Evolutionary conservation across 805 yeast genomes (phyloP).

Genomic region (Zygosaccharomyces pseudorouxii): DNA sequence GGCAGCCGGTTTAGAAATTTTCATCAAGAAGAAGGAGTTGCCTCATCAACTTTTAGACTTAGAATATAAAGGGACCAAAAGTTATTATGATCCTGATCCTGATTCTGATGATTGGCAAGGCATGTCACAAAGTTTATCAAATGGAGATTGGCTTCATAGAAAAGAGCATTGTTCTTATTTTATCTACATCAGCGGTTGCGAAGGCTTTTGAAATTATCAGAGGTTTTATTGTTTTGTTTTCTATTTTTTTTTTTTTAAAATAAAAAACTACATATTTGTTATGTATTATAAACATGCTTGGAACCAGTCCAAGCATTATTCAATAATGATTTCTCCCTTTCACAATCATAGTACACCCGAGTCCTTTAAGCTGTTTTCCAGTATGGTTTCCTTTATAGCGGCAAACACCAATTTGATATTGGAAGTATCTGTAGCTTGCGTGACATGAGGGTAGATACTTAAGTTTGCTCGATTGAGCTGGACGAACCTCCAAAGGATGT

Average conservation of each 20-base stretch:
- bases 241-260: neutral
- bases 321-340: neutral
- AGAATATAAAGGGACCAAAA: constrained; percentile 22
- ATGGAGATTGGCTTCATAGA: constrained; percentile 29
- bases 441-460: constrained; percentile 82
- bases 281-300: neutral
- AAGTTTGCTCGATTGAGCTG: constrained; percentile 78
- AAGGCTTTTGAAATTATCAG: constrained; percentile 16
- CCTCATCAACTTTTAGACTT: constrained; percentile 32
- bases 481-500: constrained; percentile 84
- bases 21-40: constrained; percentile 37
- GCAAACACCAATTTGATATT: constrained; percentile 83
- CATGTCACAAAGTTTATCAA: neutral
- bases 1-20: constrained; percentile 51
- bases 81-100: constrained; percentile 3
- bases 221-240: too few relatives aligned
- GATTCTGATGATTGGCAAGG: constrained; percentile 7
- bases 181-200: constrained; percentile 34
- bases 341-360: constrained; percentile 55
- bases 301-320: constrained; percentile 10
- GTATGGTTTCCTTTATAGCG: constrained; percentile 73
- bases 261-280: neutral
- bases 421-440: constrained; percentile 92
- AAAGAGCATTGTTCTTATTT: constrained; percentile 39
- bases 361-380: constrained; percentile 71